Evolutionary conservation across 148 eudicot species (phyloP).

Genomic region (Mesembryanthemum crystallinum): DNA sequence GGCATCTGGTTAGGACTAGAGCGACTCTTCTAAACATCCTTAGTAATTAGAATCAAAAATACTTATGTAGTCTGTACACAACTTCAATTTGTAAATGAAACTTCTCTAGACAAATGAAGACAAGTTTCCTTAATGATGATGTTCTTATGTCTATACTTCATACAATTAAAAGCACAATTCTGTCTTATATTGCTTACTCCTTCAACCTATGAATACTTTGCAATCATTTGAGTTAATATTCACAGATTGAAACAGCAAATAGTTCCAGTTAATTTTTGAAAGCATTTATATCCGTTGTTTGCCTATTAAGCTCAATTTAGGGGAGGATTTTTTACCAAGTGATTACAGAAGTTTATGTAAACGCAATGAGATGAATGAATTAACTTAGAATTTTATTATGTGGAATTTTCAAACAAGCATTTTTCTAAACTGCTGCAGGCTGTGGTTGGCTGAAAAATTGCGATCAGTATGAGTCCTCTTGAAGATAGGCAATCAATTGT

Average conservation of each 20-base stretch:
- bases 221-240: not conserved
- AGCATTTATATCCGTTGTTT: not conserved
- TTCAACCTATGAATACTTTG: not conserved
- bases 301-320: not conserved
- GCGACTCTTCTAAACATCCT: slow-evolving; percentile 49
- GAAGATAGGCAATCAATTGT: not conserved
- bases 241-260: not conserved
- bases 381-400: not conserved
- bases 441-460: not conserved
- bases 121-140: not conserved
- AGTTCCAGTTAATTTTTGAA: not conserved
- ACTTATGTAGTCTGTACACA: not conserved
- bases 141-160: not conserved
- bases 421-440: not conserved
- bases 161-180: not conserved
- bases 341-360: not conserved
- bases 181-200: not conserved
- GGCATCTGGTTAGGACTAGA: slow-evolving; percentile 42
- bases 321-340: not conserved
- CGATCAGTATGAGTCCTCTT: not conserved
- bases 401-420: not conserved
- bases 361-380: not conserved
- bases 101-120: not conserved
- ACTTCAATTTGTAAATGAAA: not conserved
- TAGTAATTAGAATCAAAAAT: slow-evolving; percentile 25